phyloP scores from a whole-genome alignment of 139 green algal species.

The Closterium sp. region DNA sequence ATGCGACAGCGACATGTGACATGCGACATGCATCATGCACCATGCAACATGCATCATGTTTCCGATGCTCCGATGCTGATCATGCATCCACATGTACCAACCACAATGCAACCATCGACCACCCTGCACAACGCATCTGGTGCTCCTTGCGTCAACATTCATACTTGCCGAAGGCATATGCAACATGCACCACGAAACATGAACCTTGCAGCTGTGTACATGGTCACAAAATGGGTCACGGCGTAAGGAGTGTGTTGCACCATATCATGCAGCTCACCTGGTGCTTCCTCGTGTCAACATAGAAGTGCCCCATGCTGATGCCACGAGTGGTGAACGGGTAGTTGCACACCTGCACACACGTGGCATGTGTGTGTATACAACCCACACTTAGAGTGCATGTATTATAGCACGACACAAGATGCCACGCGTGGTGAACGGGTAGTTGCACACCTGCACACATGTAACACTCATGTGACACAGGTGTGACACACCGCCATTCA shows the following conservation, averaged over 20 bases:
- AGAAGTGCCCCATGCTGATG: conserved; percentile 98
- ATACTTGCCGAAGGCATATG: neutral
- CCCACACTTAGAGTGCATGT: no score
- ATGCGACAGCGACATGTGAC: no score
- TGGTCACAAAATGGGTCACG: no score
- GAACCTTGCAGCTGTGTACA: neutral
- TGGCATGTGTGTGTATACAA: no score
- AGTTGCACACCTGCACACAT: neutral
- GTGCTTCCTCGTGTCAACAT: conserved; percentile 72
- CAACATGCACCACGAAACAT: neutral
- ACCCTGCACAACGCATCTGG: neutral
- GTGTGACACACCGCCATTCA: neutral
- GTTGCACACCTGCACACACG: conserved; percentile 72
- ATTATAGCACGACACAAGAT: no score
- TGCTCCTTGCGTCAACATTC: neutral
- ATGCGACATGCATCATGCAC: no score
- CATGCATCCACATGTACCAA: no score
- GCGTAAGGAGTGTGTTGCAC: neutral
- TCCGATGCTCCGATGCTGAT: no score
- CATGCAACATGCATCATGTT: no score
- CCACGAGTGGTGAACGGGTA: conserved; percentile 97
- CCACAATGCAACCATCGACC: no score
- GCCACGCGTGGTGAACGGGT: neutral
- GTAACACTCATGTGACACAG: neutral
- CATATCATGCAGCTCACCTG: conserved; percentile 61